Conservation (phyloP, 805 yeast genomes). For the Schizosaccharomyces osmophilus region DNA sequence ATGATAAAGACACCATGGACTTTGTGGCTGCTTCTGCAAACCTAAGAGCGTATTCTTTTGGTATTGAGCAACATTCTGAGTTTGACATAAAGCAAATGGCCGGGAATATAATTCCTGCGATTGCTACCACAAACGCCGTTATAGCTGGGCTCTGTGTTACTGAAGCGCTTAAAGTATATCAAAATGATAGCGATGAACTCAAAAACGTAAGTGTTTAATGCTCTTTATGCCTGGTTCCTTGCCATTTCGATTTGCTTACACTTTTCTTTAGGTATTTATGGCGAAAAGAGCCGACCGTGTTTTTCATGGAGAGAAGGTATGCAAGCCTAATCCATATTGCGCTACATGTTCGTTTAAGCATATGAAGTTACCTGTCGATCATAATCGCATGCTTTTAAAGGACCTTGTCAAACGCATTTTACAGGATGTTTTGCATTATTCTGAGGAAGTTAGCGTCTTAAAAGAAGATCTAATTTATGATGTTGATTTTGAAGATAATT, state of each 20-base stretch:
- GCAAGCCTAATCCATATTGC: constrained; percentile 46
- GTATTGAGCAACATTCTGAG: constrained; percentile 44
- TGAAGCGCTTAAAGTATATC: constrained; percentile 35
- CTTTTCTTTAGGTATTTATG: constrained; percentile 24
- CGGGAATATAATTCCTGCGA: constrained; percentile 94
- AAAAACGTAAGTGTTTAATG: constrained; percentile 8
- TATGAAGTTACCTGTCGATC: constrained; percentile 11
- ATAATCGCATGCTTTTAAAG: constrained; percentile 17
- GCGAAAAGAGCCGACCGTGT: constrained; percentile 35
- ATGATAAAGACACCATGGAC: constrained; percentile 71
- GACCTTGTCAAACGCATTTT: constrained; percentile 28
- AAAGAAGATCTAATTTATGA: constrained; percentile 53
- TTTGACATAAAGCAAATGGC: constrained; percentile 84
- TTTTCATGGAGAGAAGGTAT: constrained; percentile 36
- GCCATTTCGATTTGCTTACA: constrained; percentile 13
- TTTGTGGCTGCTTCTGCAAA: constrained; percentile 77
- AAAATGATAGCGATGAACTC: constrained; percentile 10
- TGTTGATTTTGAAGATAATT: constrained; percentile 66
- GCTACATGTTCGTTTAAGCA: constrained; percentile 22
- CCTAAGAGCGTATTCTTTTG: constrained; percentile 44
- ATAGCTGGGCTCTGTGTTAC: constrained; percentile 73
- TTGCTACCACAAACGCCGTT: constrained; percentile 91
- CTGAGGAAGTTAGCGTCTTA: constrained; percentile 30
- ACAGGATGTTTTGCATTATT: constrained; percentile 27
- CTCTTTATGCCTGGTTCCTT: not conserved